These are phyloP conservation scores for Botrytis elliptica DNA, from an alignment of 2,329 filamentous ascomycete genomes.

Conservation along the genomic window DNA sequence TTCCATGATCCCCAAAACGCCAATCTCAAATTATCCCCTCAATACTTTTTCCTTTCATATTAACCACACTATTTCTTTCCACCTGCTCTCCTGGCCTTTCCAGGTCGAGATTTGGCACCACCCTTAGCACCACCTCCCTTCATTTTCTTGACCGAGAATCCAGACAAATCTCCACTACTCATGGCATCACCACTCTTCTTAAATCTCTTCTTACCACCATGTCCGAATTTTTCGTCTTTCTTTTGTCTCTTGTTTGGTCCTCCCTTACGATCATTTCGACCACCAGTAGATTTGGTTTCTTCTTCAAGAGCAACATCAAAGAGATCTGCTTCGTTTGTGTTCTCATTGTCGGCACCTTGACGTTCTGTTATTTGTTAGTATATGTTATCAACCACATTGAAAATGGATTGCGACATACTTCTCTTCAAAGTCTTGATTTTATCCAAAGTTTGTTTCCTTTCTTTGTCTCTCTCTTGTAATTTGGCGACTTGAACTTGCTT, in stretches of 20 bases:
- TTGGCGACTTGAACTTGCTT: slow-evolving; percentile 98
- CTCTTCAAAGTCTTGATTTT: slow-evolving; percentile 95
- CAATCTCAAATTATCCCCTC: slow-evolving; percentile 1
- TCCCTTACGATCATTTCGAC: slow-evolving; percentile 23
- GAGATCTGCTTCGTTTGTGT: slow-evolving; percentile 75
- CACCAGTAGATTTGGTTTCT: slow-evolving; percentile 32
- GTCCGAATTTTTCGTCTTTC: slow-evolving; percentile 93
- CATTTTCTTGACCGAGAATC: slow-evolving; percentile 83
- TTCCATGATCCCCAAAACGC: slow-evolving; percentile 8
- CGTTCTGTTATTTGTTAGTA: slow-evolving; percentile 62
- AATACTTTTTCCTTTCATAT: slow-evolving; percentile 14
- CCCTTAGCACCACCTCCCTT: slow-evolving; percentile 53
- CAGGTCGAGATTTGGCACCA: slow-evolving; percentile 44
- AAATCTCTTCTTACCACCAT: slow-evolving; percentile 92
- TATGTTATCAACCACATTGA: slow-evolving; percentile 6
- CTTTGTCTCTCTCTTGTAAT: slow-evolving; percentile 88
- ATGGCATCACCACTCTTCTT: slow-evolving; percentile 85
- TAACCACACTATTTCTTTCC: slow-evolving; percentile 33
- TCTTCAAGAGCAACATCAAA: slow-evolving; percentile 86
- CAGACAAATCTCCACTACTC: slow-evolving; percentile 76
- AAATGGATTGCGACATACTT: slow-evolving; percentile 62
- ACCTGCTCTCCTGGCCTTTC: slow-evolving; percentile 45
- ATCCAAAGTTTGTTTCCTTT: slow-evolving; percentile 88
- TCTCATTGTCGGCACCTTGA: slow-evolving; percentile 60
- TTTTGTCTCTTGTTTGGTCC: slow-evolving; percentile 76